Evolutionary conservation across 108 stramenopile species (phyloP), one percentile per base, ranked within the genome.

Genomic region (Cyclostephanos tholiformis): DNA sequence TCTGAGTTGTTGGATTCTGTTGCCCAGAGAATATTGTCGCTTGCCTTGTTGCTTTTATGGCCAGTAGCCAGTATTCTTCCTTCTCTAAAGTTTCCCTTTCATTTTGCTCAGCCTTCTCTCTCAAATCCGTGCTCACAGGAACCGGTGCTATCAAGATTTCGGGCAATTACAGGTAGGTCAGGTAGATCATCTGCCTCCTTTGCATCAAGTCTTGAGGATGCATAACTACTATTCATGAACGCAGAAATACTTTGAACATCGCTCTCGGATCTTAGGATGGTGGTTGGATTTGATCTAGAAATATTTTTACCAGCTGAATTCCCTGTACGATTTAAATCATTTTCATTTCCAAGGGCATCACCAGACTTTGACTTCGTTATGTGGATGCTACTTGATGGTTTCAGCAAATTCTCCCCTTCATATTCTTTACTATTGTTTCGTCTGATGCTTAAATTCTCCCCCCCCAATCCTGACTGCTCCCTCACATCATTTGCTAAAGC

Each of bases 391-490:
- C 53, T 55, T 46, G 44, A 55, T 26, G 7, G 53, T 0, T 16
- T 25, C 23, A 27, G 22, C 53, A 25, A 55, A 55, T 11, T 13
- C 11, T 55, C 23, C 26, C 12, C 53, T 55, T 46, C 0, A 46
- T 46, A 16, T 14, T 46, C 23, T 0, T 55, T 4, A 55, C 23
- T 55, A 25, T 55, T 26, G 9, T 57, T 14, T 1, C 30, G 26
- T 11, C 9, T 11, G 35, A 36, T 26, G 16, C 43, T 57, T 5
- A 75, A 36, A 67, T 75, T 58, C 36, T 79, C 78, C 26, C 66
- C 63, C 20, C 72, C 58, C 46, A 71, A 66, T 6, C 78, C 78
- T 8, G 46, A 38, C 25, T 79, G 78, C 23, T 79, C 78, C 26
- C 65, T 65, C 4, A 79, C 78, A 61, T 79, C 78, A 61, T 79